Base-by-base conservation (phyloP, 345 rosid species). In the Noccaea bulbosa region DNA sequence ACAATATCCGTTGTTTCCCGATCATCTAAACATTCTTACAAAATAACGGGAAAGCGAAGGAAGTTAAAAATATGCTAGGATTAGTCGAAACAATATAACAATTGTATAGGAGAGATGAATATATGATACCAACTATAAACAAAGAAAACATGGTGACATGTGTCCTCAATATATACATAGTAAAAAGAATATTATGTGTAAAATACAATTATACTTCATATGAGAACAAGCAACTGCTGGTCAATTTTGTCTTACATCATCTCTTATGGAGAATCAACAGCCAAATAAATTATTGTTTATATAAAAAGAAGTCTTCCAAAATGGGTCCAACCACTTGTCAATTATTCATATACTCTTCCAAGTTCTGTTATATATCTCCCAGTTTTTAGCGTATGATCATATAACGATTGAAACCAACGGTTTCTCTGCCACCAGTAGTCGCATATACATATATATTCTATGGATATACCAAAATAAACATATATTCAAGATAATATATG, bases 321-420 rank as follows among this genome's bases (percentile, higher is more conserved):
- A 50, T 41, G 41, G 34, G 62, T 41, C 73, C 62, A 59, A 50
- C 37, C 62, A 60, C 62, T 74, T 74, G 68, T 74, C 78, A 67
- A 51, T 51, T 50, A 59, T 67, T 32, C 56, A 59, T 11, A 48
- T 45, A 54, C 47, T 46, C 65, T 37, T 63, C 70, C 49, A 64
- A 72, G 5, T 11, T 45, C 7, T 3, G 62, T 62, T 63, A 53
- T 48, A 72, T 65, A 32, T 39, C 24, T 65, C 60, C 67, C 37
- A 65, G 22, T n/a, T 57, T 66, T 73, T 66, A 49, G 62, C 40
- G 54, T 35, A 58, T 41, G 67, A 32, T 58, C 54, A 58, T 58
- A 50, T 58, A 73, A 67, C 40, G 41, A 17, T 66, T 67, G 41
- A 22, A 44, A 50, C 72, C 35, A 74, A 67, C 47, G 78, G 56